Evolutionary conservation across 148 eudicot genomes (phyloP).

Genomic region (Vaccinium darrowii): DNA sequence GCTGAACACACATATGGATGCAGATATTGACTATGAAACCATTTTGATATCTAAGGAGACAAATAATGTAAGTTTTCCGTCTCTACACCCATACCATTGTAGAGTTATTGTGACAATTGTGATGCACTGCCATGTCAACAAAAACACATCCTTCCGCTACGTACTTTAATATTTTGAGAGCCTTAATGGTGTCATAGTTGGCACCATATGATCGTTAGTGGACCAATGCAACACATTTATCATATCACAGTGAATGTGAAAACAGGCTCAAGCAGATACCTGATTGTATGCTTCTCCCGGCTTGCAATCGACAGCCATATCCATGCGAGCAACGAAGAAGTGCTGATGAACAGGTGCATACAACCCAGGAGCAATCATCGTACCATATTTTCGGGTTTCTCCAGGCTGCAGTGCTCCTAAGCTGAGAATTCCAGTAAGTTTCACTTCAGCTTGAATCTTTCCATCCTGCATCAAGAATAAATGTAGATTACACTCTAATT

Average conservation of each 20-base stretch:
- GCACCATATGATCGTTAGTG: slow-evolving; percentile 2
- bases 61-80: background rate
- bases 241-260: background rate
- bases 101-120: background rate
- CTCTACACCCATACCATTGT: background rate
- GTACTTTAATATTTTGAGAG: background rate
- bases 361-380: slow-evolving; percentile 93
- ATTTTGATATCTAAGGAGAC: background rate
- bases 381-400: slow-evolving; percentile 91
- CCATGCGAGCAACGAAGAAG: slow-evolving; percentile 99
- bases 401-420: slow-evolving; percentile 93
- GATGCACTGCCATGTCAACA: background rate
- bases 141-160: background rate
- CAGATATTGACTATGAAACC: background rate
- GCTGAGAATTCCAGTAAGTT: slow-evolving; percentile 96
- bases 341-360: slow-evolving; percentile 99
- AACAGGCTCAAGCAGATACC: slow-evolving; percentile 39
- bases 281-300: slow-evolving; percentile 96
- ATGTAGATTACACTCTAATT: background rate
- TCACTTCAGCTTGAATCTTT: slow-evolving; percentile 96
- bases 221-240: background rate
- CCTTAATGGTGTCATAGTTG: background rate
- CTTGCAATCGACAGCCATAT: slow-evolving; percentile 96
- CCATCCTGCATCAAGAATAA: slow-evolving; percentile 64
- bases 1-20: background rate